Conservation (phyloP, 371 early-diverging fungal species). For the Apophysomyces sp. region DNA sequence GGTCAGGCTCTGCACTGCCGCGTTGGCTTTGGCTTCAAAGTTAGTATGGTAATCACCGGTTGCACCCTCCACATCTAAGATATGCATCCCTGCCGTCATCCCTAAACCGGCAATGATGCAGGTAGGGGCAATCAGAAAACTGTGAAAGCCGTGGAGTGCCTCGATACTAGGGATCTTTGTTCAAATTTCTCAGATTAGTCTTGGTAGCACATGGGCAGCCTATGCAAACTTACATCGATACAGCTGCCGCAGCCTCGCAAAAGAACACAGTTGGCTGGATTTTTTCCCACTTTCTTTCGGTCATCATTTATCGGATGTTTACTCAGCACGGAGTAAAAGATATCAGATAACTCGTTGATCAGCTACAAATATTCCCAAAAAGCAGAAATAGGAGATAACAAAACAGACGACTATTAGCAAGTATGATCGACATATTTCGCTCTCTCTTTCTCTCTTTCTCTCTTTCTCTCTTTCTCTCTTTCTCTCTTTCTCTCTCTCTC, state of each 20-base stretch:
- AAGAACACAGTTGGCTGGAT: conserved; percentile 49
- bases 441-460: neutral
- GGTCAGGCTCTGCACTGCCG: conserved; percentile 19
- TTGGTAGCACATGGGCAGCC: too few species aligned
- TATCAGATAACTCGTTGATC: conserved; percentile 45
- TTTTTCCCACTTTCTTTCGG: conserved; percentile 28
- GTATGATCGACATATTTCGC: neutral
- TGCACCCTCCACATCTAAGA: conserved; percentile 43
- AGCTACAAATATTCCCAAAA: conserved; percentile 20
- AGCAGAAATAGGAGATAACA: neutral
- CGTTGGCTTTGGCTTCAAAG: conserved; percentile 43
- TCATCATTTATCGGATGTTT: conserved; percentile 45
- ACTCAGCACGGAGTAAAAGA: conserved; percentile 23
- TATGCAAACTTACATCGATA: conserved; percentile 23
- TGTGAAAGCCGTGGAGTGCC: conserved; percentile 35
- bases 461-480: conserved; percentile 27
- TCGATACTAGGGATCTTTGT: conserved; percentile 41
- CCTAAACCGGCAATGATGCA: conserved; percentile 59
- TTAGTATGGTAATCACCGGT: conserved; percentile 53
- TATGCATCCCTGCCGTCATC: conserved; percentile 47
- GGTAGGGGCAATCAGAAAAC: conserved; percentile 56
- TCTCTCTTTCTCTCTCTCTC: conserved; percentile 21
- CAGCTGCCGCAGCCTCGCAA: conserved; percentile 48
- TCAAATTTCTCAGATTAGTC: neutral
- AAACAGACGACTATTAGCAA: neutral